Evolutionary conservation across 2,329 filamentous ascomycete species (phyloP), one percentile per base, ranked within the genome.

Genomic region (Alternaria triticina): DNA sequence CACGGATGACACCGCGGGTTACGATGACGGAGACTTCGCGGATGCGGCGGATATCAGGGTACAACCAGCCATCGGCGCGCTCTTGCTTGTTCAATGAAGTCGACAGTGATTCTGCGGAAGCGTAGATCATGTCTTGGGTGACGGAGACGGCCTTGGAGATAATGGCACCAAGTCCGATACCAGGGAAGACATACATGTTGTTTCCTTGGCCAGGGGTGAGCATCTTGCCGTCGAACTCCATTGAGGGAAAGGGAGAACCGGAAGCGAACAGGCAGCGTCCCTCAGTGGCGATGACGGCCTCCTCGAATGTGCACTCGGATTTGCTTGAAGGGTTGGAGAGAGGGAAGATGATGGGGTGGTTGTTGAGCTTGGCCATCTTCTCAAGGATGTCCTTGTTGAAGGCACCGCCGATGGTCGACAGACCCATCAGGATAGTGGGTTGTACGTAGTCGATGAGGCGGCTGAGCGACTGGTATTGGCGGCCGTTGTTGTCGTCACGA

Each of bases 61-160:
- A 98, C 76, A 98, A 90, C 78, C 96, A 90, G 58, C 93, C 93
- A 78, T 90, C 88, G 59, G 90, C 88, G 74, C 93, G 84, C 84
- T 99, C 96, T 66, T 96, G 90, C 43, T 89, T 85, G 67, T 91
- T 94, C 65, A 99, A 87, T 33, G 91, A 90, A 62, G 89, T 89
- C 15, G 93, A 88, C 20, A 98, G 88, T 5, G 93, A 91, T 44
- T 91, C 90, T 27, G 93, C 96, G 30, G 94, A 95, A 54, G 92
- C 94, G 83, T 98, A 98, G 77, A 99, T 94, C 96, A 99, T 99
- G 81, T 91, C 89, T 79, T 97, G 93, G 6, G 95, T 98, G 70
- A 98, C 86, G 72, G 89, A 89, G 69, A 92, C 90, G 12, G 94
- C 88, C 85, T 97, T 96, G 83, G 91, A 90, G 52, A 98, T 88